Evolutionary conservation across 441 rosid genomes (phyloP).

Genomic region (Hypseocharis bilobata): DNA sequence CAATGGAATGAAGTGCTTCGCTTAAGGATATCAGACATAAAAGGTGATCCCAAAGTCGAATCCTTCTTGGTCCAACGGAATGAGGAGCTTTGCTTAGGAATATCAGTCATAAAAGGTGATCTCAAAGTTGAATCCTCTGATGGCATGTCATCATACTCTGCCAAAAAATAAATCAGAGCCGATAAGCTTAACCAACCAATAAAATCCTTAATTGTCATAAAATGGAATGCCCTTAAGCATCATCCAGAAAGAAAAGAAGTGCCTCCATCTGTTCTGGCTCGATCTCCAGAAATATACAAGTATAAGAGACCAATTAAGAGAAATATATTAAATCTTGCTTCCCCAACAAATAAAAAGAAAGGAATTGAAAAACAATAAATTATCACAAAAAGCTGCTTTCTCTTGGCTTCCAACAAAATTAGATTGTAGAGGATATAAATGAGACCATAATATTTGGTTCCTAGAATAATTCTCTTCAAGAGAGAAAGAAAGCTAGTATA

Average conservation of each 20-base stretch:
- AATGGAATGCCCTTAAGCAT: neutral
- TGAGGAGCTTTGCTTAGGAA: slow-evolving; percentile 62
- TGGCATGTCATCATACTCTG: slow-evolving; percentile 66
- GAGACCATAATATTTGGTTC: neutral
- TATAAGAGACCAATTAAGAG: neutral
- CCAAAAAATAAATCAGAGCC: slow-evolving; percentile 10
- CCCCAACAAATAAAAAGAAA: neutral
- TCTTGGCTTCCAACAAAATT: neutral
- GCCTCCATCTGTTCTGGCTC: neutral
- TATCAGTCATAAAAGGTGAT: slow-evolving; percentile 50
- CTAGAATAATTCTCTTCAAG: neutral
- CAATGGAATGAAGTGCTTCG: slow-evolving; percentile 62
- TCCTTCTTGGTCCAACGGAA: slow-evolving; percentile 54
- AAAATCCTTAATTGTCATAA: neutral
- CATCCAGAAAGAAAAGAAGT: neutral
- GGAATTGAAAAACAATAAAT: neutral
- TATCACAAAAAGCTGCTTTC: neutral
- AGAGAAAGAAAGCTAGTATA: too few species aligned
- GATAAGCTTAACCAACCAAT: neutral
- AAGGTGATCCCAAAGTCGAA: slow-evolving; percentile 36
- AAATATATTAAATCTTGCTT: too few species aligned
- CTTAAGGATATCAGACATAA: slow-evolving; percentile 57
- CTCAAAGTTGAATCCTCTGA: slow-evolving; percentile 32
- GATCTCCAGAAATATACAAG: neutral
- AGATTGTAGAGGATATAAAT: neutral